Base-by-base conservation (phyloP, 2,329 filamentous ascomycete species). In the Fusarium papillatum region DNA sequence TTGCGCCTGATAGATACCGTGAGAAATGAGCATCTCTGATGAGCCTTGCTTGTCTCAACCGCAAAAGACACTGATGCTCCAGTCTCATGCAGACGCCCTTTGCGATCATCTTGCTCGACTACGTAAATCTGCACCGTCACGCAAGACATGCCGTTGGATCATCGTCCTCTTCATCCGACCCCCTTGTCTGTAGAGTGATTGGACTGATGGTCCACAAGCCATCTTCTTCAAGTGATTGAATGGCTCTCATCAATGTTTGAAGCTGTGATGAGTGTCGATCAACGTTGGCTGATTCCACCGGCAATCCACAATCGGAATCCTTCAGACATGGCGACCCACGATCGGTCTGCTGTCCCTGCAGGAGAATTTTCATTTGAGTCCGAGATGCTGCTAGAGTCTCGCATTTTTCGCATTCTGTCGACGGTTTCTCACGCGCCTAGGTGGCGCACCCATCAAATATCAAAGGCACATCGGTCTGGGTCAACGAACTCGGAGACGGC, bases 241-340 rank as follows among this genome's bases (percentile, higher is more conserved):
- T 19, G 36, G 39, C 13, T 29, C 46, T 64, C 17, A 7, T 70
- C 59, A 38, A 38, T 24, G 62, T 63, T 62, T 63, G 34, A 55
- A 53, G 46, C 39, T 34, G 43, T 38, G 26, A 48, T 38, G 50
- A 19, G 64, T 57, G 55, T 34, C 53, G 66, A 73, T 72, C 66
- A 60, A 38, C 57, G 59, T 29, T 38, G 31, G 55, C 38, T 36
- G 55, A 61, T 70, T 43, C 67, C 68, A 61, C 68, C 17, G 14
- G 31, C 24, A 65, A 60, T 38, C 71, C 66, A 69, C 50, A 63
- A 36, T 34, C 41, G n/a, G 39, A 63, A 74, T 74, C 69, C 69
- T 74, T 74, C 59, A 55, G 41, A 26, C 63, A 53, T 22, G 64
- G 29, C 31, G 46, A 38, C 50, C 34, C 48, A 55, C 34, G 34